phyloP scores from a whole-genome alignment of 495 filamentous ascomycete species.

The Aspergillus taichungensis region DNA sequence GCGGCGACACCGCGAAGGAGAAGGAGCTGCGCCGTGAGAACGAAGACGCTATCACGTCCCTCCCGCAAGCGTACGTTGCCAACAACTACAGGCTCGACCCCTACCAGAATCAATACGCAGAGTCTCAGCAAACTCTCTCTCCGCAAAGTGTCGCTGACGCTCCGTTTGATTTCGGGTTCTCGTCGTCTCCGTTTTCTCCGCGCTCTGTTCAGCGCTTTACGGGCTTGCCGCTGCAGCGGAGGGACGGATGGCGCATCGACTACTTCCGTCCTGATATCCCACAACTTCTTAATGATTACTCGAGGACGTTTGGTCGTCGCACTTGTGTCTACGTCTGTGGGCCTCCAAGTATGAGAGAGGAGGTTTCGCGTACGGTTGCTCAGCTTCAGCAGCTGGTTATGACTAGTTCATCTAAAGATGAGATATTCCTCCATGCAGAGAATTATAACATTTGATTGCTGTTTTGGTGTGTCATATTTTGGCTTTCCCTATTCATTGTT shows the following conservation, averaged over 20 bases:
- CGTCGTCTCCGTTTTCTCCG: conserved; percentile 1
- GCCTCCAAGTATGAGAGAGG: conserved; percentile 75
- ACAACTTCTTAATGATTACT: conserved; percentile 73
- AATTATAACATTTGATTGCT: conserved; percentile 69
- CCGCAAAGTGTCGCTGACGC: conserved; percentile 2
- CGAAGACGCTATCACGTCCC: conserved; percentile 72
- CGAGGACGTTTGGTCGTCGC: conserved; percentile 67
- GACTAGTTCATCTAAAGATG: conserved; percentile 66
- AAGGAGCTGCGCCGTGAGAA: conserved; percentile 75
- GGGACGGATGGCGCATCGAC: conserved; percentile 81
- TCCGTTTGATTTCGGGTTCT: conserved; percentile 29
- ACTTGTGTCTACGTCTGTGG: conserved; percentile 94
- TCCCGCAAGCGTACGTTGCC: conserved; percentile 48
- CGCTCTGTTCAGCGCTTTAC: conserved; percentile 65
- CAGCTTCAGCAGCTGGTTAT: conserved; percentile 74
- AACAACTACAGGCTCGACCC: conserved; percentile 3
- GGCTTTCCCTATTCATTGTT: conserved; percentile 1
- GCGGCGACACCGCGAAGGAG: conserved; percentile 68
- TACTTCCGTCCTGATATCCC: conserved; percentile 87
- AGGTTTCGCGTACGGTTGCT: conserved; percentile 77
- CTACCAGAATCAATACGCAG: conserved; percentile 1
- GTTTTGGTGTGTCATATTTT: conserved; percentile 1
- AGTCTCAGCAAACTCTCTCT: conserved; percentile 2
- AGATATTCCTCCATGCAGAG: conserved; percentile 92
- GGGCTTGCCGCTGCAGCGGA: conserved; percentile 59